Percentiles rank a stretch among this genome's conserved stretches.
phyloP scores from a whole-genome alignment of 306 rosid genomes.

The Styphnolobium japonicum region DNA sequence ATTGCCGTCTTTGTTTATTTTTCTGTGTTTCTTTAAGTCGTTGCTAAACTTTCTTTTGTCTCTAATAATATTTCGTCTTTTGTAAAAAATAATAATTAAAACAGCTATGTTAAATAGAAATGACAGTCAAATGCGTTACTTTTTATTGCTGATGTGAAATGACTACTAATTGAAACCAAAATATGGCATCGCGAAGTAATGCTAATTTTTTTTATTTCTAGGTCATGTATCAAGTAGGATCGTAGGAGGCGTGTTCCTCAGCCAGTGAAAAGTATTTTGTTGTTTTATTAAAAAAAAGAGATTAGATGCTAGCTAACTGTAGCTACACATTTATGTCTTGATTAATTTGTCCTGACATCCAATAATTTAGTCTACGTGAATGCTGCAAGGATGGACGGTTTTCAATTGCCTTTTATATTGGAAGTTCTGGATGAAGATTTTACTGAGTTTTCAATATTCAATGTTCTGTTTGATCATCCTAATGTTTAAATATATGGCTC shows the following conservation, averaged over 20 bases:
- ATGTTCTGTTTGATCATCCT: neutral
- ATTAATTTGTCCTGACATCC: slow-evolving; percentile 4
- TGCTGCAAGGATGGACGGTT: neutral
- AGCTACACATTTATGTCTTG: neutral
- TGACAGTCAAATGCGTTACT: neutral
- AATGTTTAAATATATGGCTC: neutral
- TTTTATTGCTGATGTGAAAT: neutral
- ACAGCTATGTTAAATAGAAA: neutral
- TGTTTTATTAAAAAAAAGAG: neutral
- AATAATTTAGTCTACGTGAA: neutral
- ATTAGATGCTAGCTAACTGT: neutral
- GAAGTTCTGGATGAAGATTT: slow-evolving; percentile 5
- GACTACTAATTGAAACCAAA: neutral
- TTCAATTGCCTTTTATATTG: slow-evolving; percentile 10
- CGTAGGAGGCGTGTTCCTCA: neutral
- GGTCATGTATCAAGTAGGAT: neutral
- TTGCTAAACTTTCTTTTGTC: neutral
- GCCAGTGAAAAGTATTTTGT: neutral
- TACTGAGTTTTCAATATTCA: neutral
- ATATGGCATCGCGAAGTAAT: neutral
- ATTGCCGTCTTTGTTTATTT: no score
- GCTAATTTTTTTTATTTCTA: neutral
- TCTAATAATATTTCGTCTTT: neutral
- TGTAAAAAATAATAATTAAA: neutral
- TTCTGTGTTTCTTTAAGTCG: no score